Evolutionary conservation across 202 grass and related monocot genomes (phyloP).

Genomic region (Carex sylvatica): DNA sequence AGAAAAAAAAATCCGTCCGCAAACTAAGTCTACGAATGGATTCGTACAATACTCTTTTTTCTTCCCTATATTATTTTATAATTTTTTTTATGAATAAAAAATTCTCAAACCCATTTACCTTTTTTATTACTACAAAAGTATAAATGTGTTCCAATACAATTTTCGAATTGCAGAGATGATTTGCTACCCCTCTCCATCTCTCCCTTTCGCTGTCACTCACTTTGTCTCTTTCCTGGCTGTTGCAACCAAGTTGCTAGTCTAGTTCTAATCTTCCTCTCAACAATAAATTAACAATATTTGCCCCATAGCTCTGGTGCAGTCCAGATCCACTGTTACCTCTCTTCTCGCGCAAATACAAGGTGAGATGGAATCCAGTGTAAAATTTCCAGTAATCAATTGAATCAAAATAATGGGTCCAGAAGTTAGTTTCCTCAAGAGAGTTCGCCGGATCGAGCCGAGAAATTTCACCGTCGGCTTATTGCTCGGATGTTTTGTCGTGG

Average conservation of each 20-base stretch:
- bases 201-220: not conserved
- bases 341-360: not conserved
- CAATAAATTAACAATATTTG: not conserved
- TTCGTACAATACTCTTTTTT: no score
- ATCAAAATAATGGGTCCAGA: conserved; percentile 15
- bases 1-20: no score
- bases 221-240: not conserved
- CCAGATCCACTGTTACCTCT: not conserved
- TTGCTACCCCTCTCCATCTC: no score
- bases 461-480: conserved; percentile 61
- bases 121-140: not conserved
- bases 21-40: no score
- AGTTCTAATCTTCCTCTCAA: conserved; percentile 1
- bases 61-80: no score
- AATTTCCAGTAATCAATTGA: not conserved
- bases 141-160: not conserved
- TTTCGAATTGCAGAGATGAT: not conserved
- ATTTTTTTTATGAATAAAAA: no score
- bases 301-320: not conserved
- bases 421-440: conserved; percentile 38
- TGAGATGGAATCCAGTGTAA: not conserved
- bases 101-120: no score
- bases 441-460: conserved; percentile 54
- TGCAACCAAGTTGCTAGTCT: not conserved
- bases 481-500: conserved; percentile 54